Percentiles rank a stretch among this genome's conserved stretches.
Conservation (phyloP, 495 filamentous ascomycete species). For the Tuber brumale region DNA sequence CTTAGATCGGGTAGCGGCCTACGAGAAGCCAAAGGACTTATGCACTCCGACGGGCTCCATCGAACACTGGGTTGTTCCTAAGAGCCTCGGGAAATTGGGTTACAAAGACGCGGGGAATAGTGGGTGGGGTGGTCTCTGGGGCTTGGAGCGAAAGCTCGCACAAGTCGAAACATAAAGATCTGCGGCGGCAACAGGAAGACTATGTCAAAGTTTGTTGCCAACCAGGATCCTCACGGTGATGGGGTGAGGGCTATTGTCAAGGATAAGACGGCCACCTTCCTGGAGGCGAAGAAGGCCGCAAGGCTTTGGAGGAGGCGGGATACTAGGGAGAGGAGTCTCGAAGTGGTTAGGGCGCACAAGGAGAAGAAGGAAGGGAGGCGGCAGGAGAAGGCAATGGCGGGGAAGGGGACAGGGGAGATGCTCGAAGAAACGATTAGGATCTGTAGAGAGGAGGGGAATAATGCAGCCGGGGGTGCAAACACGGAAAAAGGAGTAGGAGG, state of each 20-base stretch:
- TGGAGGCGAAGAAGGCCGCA: background rate
- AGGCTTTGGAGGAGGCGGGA: slow-evolving; percentile 10
- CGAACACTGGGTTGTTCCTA: slow-evolving; percentile 86
- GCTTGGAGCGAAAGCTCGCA: slow-evolving; percentile 79
- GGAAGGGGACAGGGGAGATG: background rate
- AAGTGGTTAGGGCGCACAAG: slow-evolving; percentile 42
- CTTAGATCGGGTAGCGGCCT: slow-evolving; percentile 77
- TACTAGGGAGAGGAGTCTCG: slow-evolving; percentile 38
- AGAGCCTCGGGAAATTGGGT: slow-evolving; percentile 67
- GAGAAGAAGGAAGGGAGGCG: slow-evolving; percentile 43
- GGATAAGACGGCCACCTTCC: slow-evolving; percentile 14
- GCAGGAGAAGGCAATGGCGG: slow-evolving; percentile 7
- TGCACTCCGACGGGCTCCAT: slow-evolving; percentile 77
- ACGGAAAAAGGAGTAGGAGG: background rate
- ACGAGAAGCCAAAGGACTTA: too few relatives aligned
- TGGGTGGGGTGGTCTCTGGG: slow-evolving; percentile 88
- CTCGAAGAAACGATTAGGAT: background rate
- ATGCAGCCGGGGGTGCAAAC: too few relatives aligned
- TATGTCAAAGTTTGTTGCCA: slow-evolving; percentile 34
- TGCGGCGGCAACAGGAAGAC: slow-evolving; percentile 29
- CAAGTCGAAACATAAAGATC: slow-evolving; percentile 51
- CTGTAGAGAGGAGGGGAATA: background rate
- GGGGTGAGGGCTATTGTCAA: slow-evolving; percentile 37
- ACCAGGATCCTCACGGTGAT: slow-evolving; percentile 25
- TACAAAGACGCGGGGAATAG: slow-evolving; percentile 87